These are phyloP conservation scores for Rugosomyces carneus DNA, from an alignment of 1,284 basidiomycete genomes.

Conservation along the genomic window DNA sequence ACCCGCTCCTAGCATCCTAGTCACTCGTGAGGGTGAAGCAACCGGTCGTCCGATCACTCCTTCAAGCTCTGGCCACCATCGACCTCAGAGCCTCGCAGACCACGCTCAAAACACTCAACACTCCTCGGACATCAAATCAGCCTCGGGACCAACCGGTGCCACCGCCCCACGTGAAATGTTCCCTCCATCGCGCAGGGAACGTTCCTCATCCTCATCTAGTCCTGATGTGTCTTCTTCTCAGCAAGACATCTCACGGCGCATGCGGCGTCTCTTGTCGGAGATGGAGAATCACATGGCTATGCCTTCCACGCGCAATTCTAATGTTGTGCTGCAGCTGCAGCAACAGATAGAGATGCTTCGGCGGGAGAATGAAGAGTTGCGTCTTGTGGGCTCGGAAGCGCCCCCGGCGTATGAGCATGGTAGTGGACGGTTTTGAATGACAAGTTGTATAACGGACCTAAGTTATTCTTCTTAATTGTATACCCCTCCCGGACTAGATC, in stretches of 20 bases:
- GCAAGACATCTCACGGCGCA: slow-evolving; percentile 3
- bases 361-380: slow-evolving; percentile 10
- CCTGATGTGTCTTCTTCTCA: neutral
- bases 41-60: slow-evolving; percentile 4
- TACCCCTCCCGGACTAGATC: neutral
- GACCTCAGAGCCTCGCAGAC: slow-evolving; percentile 2
- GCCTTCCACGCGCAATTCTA: neutral
- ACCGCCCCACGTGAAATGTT: neutral
- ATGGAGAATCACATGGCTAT: slow-evolving; percentile 3
- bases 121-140: slow-evolving; percentile 1
- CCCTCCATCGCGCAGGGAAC: too few relatives aligned
- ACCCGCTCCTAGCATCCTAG: slow-evolving; percentile 2
- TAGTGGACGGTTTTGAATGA: slow-evolving; percentile 2
- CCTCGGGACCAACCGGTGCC: neutral
- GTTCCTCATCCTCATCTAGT: too few relatives aligned
- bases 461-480: neutral
- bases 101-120: slow-evolving; percentile 1
- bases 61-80: slow-evolving; percentile 6
- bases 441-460: neutral
- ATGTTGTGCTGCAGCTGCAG: slow-evolving; percentile 6
- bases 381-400: slow-evolving; percentile 1
- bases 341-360: slow-evolving; percentile 9
- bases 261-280: slow-evolving; percentile 7
- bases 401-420: slow-evolving; percentile 10
- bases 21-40: slow-evolving; percentile 6